Base-by-base conservation (phyloP, 2,329 filamentous ascomycete species). In the Parastagonospora nodorum region DNA sequence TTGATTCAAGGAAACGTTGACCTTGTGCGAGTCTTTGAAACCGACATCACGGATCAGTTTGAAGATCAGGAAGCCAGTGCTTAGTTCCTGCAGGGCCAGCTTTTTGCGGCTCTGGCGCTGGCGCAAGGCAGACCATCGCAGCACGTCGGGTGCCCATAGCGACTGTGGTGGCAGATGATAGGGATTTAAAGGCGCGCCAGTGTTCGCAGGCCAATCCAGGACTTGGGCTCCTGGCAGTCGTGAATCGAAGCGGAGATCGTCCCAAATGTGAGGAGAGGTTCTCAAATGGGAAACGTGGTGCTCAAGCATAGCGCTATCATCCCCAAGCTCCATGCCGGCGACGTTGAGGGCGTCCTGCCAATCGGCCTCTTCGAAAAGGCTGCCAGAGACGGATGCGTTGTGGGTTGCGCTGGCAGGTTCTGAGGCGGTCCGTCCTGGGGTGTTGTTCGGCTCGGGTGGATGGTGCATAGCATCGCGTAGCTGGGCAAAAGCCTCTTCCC, bases 401-500 rank as follows among this genome's bases (percentile, higher is more conserved):
- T 35, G 6, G 7, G 24, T 9, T 41, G 6, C 42, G 16, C 19
- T 32, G 11, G 8, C 42, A 14, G 8, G 5, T 28, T 36, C 42
- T 9, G 10, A 11, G 5, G 8, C 16, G 9, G 16, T 24, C 16
- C 33, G 8, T n/a, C n/a, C 33, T 36, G 8, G n/a, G 14, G n/a
- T 36, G 33, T 16, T 14, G 6, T n/a, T 36, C 16, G 33, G n/a
- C n/a, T 36, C 16, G 10, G 15, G 2, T 24, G 11, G 43, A n/a
- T 30, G 24, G 8, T 53, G 38, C 35, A 46, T 8, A 31, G 45
- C 38, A n/a, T 59, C 39, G 10, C 42, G 45, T 29, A 62, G 30
- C 24, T 51, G 58, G 12, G 82, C 80, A 58, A 90, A 81, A 50
- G 83, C 81, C 15, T 73, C 67, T 47, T 90, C 86, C 75, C 88